Evolutionary conservation across 768 basidiomycete genomes (phyloP).

Genomic region (Collybia sp.): DNA sequence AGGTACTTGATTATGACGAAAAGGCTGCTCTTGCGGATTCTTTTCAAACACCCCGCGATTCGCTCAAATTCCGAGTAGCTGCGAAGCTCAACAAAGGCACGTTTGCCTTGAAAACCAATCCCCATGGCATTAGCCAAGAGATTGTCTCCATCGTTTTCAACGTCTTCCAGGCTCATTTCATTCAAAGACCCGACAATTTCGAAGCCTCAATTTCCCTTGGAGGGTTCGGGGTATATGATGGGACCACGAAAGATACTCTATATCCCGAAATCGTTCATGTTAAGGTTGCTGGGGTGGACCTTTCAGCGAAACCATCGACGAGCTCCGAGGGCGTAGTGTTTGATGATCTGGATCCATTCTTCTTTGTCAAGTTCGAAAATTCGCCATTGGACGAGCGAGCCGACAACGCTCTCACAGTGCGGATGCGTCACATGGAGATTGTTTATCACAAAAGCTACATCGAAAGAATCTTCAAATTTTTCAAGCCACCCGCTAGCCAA

Average conservation of each 20-base stretch:
- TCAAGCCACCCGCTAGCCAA: slow-evolving; percentile 92
- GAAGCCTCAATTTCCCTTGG: slow-evolving; percentile 83
- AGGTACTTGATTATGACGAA: slow-evolving; percentile 90
- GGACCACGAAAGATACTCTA: slow-evolving; percentile 74
- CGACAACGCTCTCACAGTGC: slow-evolving; percentile 84
- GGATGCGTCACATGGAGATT: slow-evolving; percentile 94
- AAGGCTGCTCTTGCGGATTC: slow-evolving; percentile 66
- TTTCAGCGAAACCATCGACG: slow-evolving; percentile 4
- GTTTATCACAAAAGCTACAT: slow-evolving; percentile 94
- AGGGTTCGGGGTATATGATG: slow-evolving; percentile 85
- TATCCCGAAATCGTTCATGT: slow-evolving; percentile 90
- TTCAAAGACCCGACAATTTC: slow-evolving; percentile 84
- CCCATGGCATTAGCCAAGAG: slow-evolving; percentile 58
- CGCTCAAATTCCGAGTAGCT: slow-evolving; percentile 68
- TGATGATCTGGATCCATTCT: slow-evolving; percentile 57
- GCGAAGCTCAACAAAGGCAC: slow-evolving; percentile 85
- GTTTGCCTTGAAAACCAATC: slow-evolving; percentile 75
- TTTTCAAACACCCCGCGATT: slow-evolving; percentile 72
- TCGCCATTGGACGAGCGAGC: slow-evolving; percentile 90
- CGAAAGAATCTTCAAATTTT: slow-evolving; percentile 87
- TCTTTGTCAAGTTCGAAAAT: slow-evolving; percentile 87
- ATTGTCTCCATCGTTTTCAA: slow-evolving; percentile 88
- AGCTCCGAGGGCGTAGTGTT: slow-evolving; percentile 10
- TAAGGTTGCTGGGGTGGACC: slow-evolving; percentile 21
- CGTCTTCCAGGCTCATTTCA: slow-evolving; percentile 74